Conservation (phyloP, 139 green algal genomes). For the Gonium pectorale region DNA sequence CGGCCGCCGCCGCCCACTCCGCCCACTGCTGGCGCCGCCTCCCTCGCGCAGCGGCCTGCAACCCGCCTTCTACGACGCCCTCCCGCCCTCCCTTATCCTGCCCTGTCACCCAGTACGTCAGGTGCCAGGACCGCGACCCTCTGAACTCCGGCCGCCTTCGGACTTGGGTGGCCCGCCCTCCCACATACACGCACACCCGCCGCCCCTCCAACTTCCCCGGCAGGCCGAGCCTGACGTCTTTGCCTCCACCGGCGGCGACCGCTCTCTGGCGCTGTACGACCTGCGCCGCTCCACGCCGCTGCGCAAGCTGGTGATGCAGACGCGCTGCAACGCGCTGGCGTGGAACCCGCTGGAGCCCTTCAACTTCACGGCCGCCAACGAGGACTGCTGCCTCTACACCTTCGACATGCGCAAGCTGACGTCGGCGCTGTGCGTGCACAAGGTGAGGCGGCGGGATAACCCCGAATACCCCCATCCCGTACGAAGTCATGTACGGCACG, state of each 20-base stretch:
- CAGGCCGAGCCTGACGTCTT: slow-evolving; percentile 93
- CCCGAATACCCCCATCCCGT: no score
- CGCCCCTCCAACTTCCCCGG: background rate
- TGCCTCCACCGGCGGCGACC: slow-evolving; percentile 89
- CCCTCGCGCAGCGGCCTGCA: no score
- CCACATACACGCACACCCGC: no score
- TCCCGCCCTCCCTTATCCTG: no score
- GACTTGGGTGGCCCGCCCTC: no score
- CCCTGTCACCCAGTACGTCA: no score
- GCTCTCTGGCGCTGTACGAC: slow-evolving; percentile 96
- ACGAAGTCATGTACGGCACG: no score
- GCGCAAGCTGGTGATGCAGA: slow-evolving; percentile 96
- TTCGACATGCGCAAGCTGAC: slow-evolving; percentile 97
- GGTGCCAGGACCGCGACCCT: no score
- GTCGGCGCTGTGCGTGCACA: slow-evolving; percentile 90
- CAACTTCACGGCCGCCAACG: slow-evolving; percentile 97
- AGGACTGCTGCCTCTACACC: slow-evolving; percentile 97
- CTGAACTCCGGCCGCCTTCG: no score
- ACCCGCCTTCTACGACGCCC: no score
- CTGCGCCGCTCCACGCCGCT: slow-evolving; percentile 86
- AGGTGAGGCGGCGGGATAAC: slow-evolving; percentile 61
- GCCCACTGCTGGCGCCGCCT: no score
- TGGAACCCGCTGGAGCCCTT: slow-evolving; percentile 99
- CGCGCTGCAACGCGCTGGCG: slow-evolving; percentile 87
- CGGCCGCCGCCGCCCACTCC: no score